These are phyloP conservation scores for Laetiporus sulphureus DNA, from an alignment of 1,284 basidiomycete species.

Conservation along the genomic window DNA sequence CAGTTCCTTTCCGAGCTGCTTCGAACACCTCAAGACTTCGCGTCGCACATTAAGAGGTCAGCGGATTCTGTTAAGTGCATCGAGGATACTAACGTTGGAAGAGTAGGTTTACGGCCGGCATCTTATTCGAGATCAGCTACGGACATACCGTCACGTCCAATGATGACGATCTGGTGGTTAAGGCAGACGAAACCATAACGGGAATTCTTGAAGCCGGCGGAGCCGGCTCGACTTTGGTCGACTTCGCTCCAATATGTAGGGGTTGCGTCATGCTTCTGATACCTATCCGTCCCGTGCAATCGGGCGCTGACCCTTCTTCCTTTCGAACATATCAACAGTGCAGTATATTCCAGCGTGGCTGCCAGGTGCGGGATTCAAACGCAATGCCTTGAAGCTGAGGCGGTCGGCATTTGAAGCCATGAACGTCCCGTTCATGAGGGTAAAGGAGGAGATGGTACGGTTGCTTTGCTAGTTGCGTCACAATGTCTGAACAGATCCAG, in stretches of 20 bases:
- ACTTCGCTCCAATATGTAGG: slow-evolving; percentile 47
- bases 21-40: neutral
- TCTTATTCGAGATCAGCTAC: slow-evolving; percentile 21
- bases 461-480: neutral
- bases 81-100: neutral
- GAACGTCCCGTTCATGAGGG: slow-evolving; percentile 40
- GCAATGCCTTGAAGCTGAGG: neutral
- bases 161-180: slow-evolving; percentile 19
- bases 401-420: neutral
- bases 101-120: slow-evolving; percentile 15
- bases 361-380: neutral
- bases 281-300: neutral
- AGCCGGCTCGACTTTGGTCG: slow-evolving; percentile 45
- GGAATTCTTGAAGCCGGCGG: slow-evolving; percentile 41
- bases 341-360: neutral
- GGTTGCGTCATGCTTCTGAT: slow-evolving; percentile 28
- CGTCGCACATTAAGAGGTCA: neutral
- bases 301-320: neutral
- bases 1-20: neutral
- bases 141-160: slow-evolving; percentile 21
- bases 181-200: slow-evolving; percentile 39
- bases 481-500: slow-evolving; percentile 8
- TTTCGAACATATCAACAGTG: neutral
- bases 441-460: slow-evolving; percentile 39
- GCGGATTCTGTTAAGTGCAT: neutral